Conservation (phyloP, 2,329 filamentous ascomycete genomes). For the Xylariaceae sp. region DNA sequence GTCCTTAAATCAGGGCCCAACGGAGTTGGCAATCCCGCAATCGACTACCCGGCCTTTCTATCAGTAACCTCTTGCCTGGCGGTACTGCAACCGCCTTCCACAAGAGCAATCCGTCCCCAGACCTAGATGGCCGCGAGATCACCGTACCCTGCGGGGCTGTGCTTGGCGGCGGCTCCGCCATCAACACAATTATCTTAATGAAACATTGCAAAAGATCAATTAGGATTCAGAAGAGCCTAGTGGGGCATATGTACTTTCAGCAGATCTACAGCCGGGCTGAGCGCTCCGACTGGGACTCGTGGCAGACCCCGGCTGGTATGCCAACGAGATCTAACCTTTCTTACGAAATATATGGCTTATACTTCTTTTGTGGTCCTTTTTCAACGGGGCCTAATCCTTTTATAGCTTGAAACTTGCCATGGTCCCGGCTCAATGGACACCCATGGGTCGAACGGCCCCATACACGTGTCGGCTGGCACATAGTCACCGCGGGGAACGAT, state of each 20-base stretch:
- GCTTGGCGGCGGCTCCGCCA: constrained; percentile 45
- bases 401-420: constrained; percentile 48
- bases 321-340: constrained; percentile 17
- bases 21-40: constrained; percentile 3
- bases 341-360: constrained; percentile 27
- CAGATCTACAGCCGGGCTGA: constrained; percentile 30
- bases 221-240: no score
- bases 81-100: constrained; percentile 3
- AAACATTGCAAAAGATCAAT: no score
- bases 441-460: constrained; percentile 48
- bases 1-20: constrained; percentile 11
- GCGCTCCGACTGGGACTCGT: constrained; percentile 22
- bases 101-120: constrained; percentile 1
- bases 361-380: neutral
- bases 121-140: constrained; percentile 4
- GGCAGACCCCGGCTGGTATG: constrained; percentile 21
- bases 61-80: constrained; percentile 5
- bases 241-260: no score
- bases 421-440: constrained; percentile 32
- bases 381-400: no score
- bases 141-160: constrained; percentile 25
- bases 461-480: constrained; percentile 46
- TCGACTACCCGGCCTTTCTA: constrained; percentile 7
- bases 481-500: constrained; percentile 29
- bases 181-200: no score